Base-by-base conservation (phyloP, 495 filamentous ascomycete genomes). In the Elaphomyces granulatus region DNA sequence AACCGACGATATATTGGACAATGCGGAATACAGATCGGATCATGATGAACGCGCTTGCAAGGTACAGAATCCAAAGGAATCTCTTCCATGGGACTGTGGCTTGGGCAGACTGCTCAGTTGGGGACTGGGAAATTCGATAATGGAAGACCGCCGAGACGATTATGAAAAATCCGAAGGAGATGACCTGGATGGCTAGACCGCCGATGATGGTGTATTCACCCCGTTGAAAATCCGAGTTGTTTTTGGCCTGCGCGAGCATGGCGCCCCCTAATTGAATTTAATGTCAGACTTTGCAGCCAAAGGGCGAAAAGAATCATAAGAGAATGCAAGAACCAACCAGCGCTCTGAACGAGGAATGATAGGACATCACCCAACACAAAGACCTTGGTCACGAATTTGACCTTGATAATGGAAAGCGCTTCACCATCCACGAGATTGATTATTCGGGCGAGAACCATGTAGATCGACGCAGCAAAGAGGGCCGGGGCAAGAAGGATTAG, bases 1-100 rank as follows among this genome's bases (percentile, higher is more conserved):
- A 52, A 0, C 80, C 77, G 51, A 72, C 56, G 0, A 68, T 16
- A 40, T 76, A 84, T 58, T 83, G 80, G 9, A 77, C 55, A 15
- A 77, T 60, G 17, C 80, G 65, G 46, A 80, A 72, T 4, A 81
- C 42, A 6, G 64, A 72, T 4, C 81, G 68, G 2, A 81, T 46
- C 38, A 83, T 44, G 42, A 84, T 80, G 7, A 81, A 53, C 1
- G 47, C 50, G 38, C 64, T 70, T 4, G 60, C 59, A 0, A 34
- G 39, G 49, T 81, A 82, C 3, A 82, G 58, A 21, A 68, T 54
- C 15, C 52, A 36, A 36, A 81, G 50, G 37, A 71, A 60, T 19
- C 57, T 59, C 42, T 52, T 45, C 79, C 78, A 83, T n/a, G 0
- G 56, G 52, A 8, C 62, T 36, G 0, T 17, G 8, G 8, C 15